phyloP scores from a whole-genome alignment of 805 yeast genomes.

The Lipomyces kockii region DNA sequence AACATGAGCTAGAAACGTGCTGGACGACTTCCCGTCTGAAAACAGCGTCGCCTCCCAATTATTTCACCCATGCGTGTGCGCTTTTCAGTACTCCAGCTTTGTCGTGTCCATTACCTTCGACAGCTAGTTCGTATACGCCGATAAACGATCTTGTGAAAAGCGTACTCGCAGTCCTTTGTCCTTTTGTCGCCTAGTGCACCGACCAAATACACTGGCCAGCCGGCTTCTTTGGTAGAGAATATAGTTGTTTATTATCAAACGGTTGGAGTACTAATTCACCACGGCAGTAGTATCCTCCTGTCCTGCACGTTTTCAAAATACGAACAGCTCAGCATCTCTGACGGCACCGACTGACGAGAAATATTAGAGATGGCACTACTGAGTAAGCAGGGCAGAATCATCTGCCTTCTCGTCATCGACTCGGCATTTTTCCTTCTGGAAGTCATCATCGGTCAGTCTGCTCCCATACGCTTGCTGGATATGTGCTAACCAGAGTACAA shows the following conservation, averaged over 20 bases:
- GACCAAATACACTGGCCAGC: neutral
- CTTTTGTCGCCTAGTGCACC: neutral
- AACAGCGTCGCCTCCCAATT: neutral
- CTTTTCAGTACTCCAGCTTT: neutral
- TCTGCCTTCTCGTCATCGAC: slow-evolving; percentile 73
- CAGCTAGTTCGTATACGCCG: neutral
- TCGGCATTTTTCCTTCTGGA: slow-evolving; percentile 84
- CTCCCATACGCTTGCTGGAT: neutral
- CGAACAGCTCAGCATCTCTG: neutral
- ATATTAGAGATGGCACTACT: slow-evolving; percentile 22
- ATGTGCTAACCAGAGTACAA: neutral
- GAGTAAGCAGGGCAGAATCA: slow-evolving; percentile 54
- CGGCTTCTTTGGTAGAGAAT: neutral
- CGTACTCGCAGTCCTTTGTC: neutral
- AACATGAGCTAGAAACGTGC: neutral
- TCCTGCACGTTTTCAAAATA: neutral
- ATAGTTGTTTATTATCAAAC: neutral
- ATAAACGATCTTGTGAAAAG: neutral
- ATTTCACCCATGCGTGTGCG: neutral
- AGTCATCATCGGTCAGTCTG: slow-evolving; percentile 64
- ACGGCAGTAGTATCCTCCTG: neutral
- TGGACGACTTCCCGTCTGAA: neutral
- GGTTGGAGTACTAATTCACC: neutral
- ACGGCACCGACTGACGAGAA: neutral
- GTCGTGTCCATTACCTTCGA: neutral